These are phyloP conservation scores for Cercospora sp. DNA, from an alignment of 2,329 filamentous ascomycete genomes.

Conservation along the genomic window DNA sequence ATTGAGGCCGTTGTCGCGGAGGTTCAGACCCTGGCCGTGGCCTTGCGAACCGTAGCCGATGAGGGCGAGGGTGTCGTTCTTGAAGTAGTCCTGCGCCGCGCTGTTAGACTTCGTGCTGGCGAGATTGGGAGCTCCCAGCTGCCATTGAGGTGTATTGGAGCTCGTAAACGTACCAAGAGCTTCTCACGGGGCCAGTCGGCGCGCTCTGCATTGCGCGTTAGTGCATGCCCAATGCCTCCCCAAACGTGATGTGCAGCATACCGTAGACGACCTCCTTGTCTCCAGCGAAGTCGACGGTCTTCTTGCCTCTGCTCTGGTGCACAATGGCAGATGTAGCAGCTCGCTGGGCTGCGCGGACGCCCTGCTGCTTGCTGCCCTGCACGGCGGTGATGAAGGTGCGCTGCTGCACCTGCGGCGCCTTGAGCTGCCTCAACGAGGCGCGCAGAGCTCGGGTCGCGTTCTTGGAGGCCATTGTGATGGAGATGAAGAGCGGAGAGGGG, in stretches of 20 bases:
- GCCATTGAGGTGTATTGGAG: slow-evolving; percentile 14
- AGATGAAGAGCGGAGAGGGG: slow-evolving; percentile 7
- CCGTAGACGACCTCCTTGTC: slow-evolving; percentile 92
- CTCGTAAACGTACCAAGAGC: slow-evolving; percentile 69
- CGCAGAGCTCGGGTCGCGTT: slow-evolving; percentile 65
- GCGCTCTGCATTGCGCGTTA: slow-evolving; percentile 65
- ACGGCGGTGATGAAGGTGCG: slow-evolving; percentile 61
- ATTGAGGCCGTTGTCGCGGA: slow-evolving; percentile 98
- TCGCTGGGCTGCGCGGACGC: slow-evolving; percentile 47
- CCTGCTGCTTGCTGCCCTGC: slow-evolving; percentile 48
- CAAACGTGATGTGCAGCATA: slow-evolving; percentile 47
- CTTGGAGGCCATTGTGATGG: slow-evolving; percentile 69
- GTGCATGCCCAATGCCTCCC: slow-evolving; percentile 17
- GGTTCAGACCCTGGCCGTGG: slow-evolving; percentile 98
- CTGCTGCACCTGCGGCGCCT: slow-evolving; percentile 52
- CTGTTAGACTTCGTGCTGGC: slow-evolving; percentile 33
- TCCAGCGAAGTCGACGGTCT: slow-evolving; percentile 99
- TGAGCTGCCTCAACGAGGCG: slow-evolving; percentile 57
- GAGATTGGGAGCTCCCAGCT: background rate
- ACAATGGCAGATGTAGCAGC: slow-evolving; percentile 50
- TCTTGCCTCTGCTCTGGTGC: slow-evolving; percentile 76
- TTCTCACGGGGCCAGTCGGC: slow-evolving; percentile 98
- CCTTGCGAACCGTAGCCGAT: slow-evolving; percentile 99
- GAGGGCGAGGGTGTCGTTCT: slow-evolving; percentile 97
- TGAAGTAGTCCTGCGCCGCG: slow-evolving; percentile 84